Evolutionary conservation across 2,329 filamentous ascomycete species (phyloP).

Genomic region (Verticillium nonalfalfae): DNA sequence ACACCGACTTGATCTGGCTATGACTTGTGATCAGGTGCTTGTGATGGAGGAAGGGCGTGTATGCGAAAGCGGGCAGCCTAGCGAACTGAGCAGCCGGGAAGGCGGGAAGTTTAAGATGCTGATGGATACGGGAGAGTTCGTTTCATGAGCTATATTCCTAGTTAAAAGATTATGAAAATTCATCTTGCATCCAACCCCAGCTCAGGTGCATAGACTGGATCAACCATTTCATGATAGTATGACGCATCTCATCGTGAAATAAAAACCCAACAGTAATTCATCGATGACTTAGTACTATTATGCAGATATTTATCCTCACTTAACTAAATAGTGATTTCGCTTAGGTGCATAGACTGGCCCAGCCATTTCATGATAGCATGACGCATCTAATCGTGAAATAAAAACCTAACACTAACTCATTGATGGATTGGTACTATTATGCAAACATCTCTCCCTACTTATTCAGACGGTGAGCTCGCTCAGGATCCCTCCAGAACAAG

Average conservation of each 20-base stretch:
- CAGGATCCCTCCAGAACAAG: constrained; percentile 26
- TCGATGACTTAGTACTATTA: too few relatives aligned
- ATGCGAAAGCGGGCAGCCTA: constrained; percentile 21
- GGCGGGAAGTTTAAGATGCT: constrained; percentile 3
- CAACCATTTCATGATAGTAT: too few relatives aligned
- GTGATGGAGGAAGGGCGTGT: constrained; percentile 35
- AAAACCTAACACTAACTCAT: too few relatives aligned
- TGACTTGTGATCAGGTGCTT: constrained; percentile 36
- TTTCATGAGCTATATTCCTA: too few relatives aligned
- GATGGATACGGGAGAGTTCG: not conserved
- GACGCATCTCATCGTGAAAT: too few relatives aligned
- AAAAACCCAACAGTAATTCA: too few relatives aligned
- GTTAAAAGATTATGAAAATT: too few relatives aligned
- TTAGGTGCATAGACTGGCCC: constrained; percentile 7
- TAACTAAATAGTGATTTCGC: constrained; percentile 24
- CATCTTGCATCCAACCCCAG: too few relatives aligned
- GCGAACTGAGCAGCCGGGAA: not conserved
- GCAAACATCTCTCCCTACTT: constrained; percentile 20
- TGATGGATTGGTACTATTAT: too few relatives aligned
- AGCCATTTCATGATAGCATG: too few relatives aligned
- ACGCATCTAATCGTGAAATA: too few relatives aligned
- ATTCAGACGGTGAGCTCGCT: constrained; percentile 24
- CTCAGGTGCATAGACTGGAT: too few relatives aligned
- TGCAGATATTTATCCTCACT: constrained; percentile 18
- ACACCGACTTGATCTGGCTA: constrained; percentile 34